Base-by-base conservation (phyloP, 2,329 filamentous ascomycete species). In the Beauveria scarabaeidicola region DNA sequence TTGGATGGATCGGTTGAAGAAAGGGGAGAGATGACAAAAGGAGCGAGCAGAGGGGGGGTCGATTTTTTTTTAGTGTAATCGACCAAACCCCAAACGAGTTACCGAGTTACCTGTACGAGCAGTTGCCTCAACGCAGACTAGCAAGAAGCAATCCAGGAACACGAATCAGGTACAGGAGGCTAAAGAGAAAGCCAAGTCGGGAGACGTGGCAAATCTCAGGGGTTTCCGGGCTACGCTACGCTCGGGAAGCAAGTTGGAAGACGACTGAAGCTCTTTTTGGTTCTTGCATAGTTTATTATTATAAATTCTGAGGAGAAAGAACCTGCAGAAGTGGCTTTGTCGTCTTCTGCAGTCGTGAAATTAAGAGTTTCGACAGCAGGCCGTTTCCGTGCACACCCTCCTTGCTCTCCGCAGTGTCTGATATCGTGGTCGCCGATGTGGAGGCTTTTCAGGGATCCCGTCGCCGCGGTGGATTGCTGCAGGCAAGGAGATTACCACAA, bases 201-300 rank as follows among this genome's bases (percentile, higher is more conserved):
- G 52, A 51, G 56, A 56, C 46, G 58, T 60, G 58, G 58, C 52
- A 51, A 59, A 56, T 60, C 58, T 60, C 52, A 60, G 58, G 58
- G 58, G 58, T 44, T 46, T 38, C 40, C 11, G n/a, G 17, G 15
- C 38, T 23, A 41, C 51, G 15, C 38, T 23, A 41, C 51, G 32
- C 32, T 4, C 10, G 10, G 51, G 5, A 38, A 19, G 6, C 6
- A 15, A n/a, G 11, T 29, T 53, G 51, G 19, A 27, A 15, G 10
- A 43, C 51, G 11, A 10, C 32, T 3, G n/a, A 21, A 13, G 48
- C 11, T 10, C 5, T 23, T 11, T 13, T 32, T 32, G 10, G 29
- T 21, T 44, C n/a, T 44, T 10, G 9, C n/a, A 44, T 19, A 10
- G 3, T 21, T 3, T n/a, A n/a, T n/a, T n/a, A n/a, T n/a, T n/a